Evolutionary conservation across 2,329 filamentous ascomycete genomes (phyloP).

Genomic region (Arthrobotrys megalospora): DNA sequence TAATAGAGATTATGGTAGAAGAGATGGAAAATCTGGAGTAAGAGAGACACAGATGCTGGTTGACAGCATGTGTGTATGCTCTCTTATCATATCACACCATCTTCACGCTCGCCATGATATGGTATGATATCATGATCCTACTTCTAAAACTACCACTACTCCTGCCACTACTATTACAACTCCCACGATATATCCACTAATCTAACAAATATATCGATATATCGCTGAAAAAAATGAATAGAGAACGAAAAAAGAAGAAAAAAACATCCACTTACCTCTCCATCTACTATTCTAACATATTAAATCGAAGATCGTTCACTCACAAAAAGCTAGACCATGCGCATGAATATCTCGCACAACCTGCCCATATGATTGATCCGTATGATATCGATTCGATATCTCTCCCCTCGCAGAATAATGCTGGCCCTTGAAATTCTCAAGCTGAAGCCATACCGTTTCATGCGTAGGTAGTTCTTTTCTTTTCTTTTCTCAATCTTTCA

Average conservation of each 20-base stretch:
- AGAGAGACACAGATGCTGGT: no score
- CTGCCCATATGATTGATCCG: no score
- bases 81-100: no score
- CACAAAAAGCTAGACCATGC: not conserved
- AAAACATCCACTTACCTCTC: not conserved
- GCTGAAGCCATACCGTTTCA: conserved; percentile 18
- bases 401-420: not conserved
- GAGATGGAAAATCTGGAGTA: no score
- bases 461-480: conserved; percentile 22
- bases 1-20: no score
- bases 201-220: not conserved
- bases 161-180: not conserved
- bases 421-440: conserved; percentile 6
- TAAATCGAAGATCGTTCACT: not conserved
- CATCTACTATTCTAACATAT: not conserved
- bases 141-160: not conserved
- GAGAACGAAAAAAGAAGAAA: not conserved
- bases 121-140: not conserved
- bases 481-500: no score
- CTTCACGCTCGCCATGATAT: no score
- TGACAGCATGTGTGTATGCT: no score
- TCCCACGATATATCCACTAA: not conserved
- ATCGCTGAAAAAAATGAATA: not conserved
- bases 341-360: conserved; percentile 2
- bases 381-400: not conserved